These are phyloP conservation scores for Phytophthora quininea DNA, from an alignment of 352 stramenopile genomes.

Conservation along the genomic window DNA sequence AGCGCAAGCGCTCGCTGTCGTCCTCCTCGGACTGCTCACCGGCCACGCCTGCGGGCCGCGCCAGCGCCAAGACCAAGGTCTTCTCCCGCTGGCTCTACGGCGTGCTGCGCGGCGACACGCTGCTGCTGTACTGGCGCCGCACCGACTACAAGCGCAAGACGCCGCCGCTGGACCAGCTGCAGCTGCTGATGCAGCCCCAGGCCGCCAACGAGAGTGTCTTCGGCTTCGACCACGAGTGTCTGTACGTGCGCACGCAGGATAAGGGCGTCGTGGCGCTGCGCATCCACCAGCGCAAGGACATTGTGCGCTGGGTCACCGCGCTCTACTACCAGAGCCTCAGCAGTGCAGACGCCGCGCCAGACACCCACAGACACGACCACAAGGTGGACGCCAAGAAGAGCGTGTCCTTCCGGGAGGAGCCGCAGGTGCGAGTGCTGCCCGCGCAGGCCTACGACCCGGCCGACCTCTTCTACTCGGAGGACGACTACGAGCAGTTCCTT, in stretches of 20 bases:
- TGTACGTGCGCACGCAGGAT: slow-evolving; percentile 58
- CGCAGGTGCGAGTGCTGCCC: slow-evolving; percentile 53
- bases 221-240: slow-evolving; percentile 63
- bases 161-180: slow-evolving; percentile 46
- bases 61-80: slow-evolving; percentile 40
- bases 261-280: slow-evolving; percentile 52
- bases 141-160: slow-evolving; percentile 64
- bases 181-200: slow-evolving; percentile 45
- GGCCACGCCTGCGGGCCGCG: slow-evolving; percentile 30
- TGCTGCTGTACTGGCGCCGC: slow-evolving; percentile 61
- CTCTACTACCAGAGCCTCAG: slow-evolving; percentile 66
- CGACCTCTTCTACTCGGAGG: slow-evolving; percentile 62
- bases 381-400: slow-evolving; percentile 38
- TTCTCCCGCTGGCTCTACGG: slow-evolving; percentile 67
- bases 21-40: slow-evolving; percentile 30
- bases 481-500: slow-evolving; percentile 68
- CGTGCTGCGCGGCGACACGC: slow-evolving; percentile 45
- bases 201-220: slow-evolving; percentile 60
- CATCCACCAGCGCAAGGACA: slow-evolving; percentile 69
- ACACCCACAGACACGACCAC: slow-evolving; percentile 1
- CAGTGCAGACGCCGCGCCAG: slow-evolving; percentile 8
- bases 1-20: slow-evolving; percentile 33
- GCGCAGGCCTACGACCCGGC: slow-evolving; percentile 50
- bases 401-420: slow-evolving; percentile 61
- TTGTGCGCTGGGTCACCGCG: slow-evolving; percentile 65